Conservation (phyloP, 192 early-diverging fungal genomes). For the Podila verticillata region DNA sequence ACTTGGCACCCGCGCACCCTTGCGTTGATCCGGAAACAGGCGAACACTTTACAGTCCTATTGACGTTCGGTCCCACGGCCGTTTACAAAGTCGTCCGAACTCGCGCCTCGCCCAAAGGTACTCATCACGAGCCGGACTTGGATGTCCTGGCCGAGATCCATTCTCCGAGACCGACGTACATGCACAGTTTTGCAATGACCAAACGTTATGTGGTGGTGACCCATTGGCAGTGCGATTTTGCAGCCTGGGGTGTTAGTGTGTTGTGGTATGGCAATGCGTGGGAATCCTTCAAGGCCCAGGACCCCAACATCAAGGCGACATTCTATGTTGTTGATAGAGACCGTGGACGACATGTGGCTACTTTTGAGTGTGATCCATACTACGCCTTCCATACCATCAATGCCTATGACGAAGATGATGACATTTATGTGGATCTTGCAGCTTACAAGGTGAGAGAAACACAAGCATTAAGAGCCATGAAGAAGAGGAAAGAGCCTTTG, state of each 20-base stretch:
- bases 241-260: conserved; percentile 48
- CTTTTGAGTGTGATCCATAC: conserved; percentile 54
- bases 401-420: conserved; percentile 59
- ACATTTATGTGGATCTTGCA: conserved; percentile 52
- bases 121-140: conserved; percentile 26
- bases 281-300: conserved; percentile 45
- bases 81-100: conserved; percentile 46
- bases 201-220: conserved; percentile 65
- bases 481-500: background rate
- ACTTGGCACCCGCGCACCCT: conserved; percentile 51
- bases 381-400: conserved; percentile 66
- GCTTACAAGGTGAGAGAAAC: conserved; percentile 39
- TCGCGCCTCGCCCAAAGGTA: conserved; percentile 22
- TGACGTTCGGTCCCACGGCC: conserved; percentile 48
- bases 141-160: conserved; percentile 49
- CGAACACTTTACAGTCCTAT: conserved; percentile 45
- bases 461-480: too few species aligned
- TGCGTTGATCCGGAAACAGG: conserved; percentile 48
- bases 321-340: conserved; percentile 60
- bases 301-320: conserved; percentile 20
- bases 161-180: conserved; percentile 53
- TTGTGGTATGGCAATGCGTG: conserved; percentile 57
- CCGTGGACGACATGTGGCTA: conserved; percentile 55
- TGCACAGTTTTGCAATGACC: conserved; percentile 66
- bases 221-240: conserved; percentile 58